phyloP scores from a whole-genome alignment of 306 rosid species.

The Adenanthera pavonina region DNA sequence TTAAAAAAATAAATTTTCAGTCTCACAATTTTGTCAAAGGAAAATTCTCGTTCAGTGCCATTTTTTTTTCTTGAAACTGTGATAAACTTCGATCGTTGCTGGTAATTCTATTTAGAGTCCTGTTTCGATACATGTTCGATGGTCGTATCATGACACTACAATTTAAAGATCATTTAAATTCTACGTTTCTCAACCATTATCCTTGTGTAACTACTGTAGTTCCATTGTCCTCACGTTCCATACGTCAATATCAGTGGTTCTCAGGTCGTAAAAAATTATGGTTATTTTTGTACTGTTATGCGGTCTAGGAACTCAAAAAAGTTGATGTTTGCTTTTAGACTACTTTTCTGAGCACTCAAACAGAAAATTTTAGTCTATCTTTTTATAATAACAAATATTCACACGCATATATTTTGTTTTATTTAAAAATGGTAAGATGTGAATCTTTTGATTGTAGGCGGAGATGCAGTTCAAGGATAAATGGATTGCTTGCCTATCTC shows the following conservation, averaged over 20 bases:
- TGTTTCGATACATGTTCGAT: background rate
- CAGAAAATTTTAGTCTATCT: background rate
- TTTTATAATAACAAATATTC: background rate
- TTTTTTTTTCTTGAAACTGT: background rate
- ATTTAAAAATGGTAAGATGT: background rate
- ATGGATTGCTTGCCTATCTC: conserved; percentile 91
- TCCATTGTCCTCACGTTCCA: background rate
- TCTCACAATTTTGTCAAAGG: background rate
- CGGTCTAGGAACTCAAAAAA: background rate
- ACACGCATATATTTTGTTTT: background rate
- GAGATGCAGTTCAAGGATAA: conserved; percentile 91
- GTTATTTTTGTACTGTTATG: background rate
- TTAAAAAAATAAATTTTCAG: background rate
- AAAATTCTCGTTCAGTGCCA: background rate
- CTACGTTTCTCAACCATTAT: background rate
- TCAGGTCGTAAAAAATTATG: background rate
- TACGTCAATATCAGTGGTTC: background rate
- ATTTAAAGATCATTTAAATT: background rate
- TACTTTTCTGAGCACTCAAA: background rate
- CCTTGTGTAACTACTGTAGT: background rate
- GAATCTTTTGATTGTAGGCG: conserved; percentile 56
- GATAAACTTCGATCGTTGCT: background rate
- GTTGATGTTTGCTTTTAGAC: background rate
- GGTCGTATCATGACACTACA: background rate
- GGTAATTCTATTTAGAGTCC: background rate